Evolutionary conservation across 2,329 filamentous ascomycete species (phyloP).

Genomic region (Exserohilum rostratum): DNA sequence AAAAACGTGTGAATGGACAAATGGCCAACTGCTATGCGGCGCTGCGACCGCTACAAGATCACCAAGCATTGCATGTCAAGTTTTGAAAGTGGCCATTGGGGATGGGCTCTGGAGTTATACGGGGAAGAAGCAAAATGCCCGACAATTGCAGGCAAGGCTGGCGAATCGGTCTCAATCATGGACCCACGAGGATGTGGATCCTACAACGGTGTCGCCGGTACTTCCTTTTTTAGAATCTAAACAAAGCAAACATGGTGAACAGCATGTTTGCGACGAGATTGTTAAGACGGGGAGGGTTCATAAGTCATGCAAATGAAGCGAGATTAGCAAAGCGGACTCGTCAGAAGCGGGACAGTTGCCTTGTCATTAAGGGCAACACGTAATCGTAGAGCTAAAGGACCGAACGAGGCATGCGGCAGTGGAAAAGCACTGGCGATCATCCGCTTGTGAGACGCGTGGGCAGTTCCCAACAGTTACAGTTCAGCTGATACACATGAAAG

Average conservation of each 20-base stretch:
- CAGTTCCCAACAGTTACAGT: slow-evolving; percentile 4
- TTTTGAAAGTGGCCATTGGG: neutral
- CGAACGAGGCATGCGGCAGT: neutral
- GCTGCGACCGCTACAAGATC: neutral
- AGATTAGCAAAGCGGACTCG: neutral
- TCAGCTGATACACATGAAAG: slow-evolving; percentile 3
- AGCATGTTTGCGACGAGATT: neutral
- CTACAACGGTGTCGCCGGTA: slow-evolving; percentile 5
- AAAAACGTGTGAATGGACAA: too few relatives aligned
- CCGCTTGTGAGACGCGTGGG: slow-evolving; percentile 2
- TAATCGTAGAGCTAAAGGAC: neutral
- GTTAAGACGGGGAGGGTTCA: slow-evolving; percentile 7
- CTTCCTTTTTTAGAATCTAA: neutral
- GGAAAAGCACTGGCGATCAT: slow-evolving; percentile 3
- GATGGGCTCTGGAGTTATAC: neutral
- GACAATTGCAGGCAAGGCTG: neutral
- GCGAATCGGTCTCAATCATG: neutral
- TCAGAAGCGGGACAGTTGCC: too few relatives aligned
- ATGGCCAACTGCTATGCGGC: too few relatives aligned
- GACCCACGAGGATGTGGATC: neutral
- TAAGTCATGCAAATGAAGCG: slow-evolving; percentile 3
- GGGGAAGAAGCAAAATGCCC: slow-evolving; percentile 8
- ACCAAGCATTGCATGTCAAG: neutral
- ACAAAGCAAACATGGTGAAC: neutral
- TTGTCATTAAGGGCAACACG: neutral